Base-by-base conservation (phyloP, 352 stramenopile species). In the Pythium myriotylum region DNA sequence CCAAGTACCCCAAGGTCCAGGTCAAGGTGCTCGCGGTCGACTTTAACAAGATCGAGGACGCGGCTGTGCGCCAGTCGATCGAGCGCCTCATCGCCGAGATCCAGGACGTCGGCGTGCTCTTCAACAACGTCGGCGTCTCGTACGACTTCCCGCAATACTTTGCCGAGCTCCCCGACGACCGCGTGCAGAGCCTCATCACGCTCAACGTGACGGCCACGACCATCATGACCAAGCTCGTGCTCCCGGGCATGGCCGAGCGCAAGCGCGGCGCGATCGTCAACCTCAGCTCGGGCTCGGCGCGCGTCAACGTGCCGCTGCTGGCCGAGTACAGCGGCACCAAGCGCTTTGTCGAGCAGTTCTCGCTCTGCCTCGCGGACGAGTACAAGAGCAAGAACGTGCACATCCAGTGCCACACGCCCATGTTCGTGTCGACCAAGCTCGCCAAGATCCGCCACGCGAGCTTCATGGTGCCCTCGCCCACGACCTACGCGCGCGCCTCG, bases 71-170 rank as follows among this genome's bases (percentile, higher is more conserved):
- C 54, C 52, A 71, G 58, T 73, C 64, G 26, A 77, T 94, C 48
- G 65, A 76, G 49, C 71, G 68, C 48, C 72, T 80, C 37, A 65
- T 92, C 33, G 67, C 75, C 46, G 73, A 96, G 47, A 74, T 91
- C 20, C 72, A 97, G 62, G 96, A 99, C 59, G 71, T 99, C 27
- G 98, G 97, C 29, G 86, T 99, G 53, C 88, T 99, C 29, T 91
- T 99, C 65, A 99, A 99, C 86, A 99, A 99, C 78, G 98, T 99
- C 22, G 98, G 98, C 55, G 91, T 99, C 42, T 98, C 90, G 59
- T 99, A 99, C 81, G 92, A 97, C 53, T 99, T 98, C 75, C 96
- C 97, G 6, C 90, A 97, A 77, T 99, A 97, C 84, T 99, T 99
- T 80, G 82, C 98, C 56, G 96, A 99, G 72, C 81, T 99, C 46